Evolutionary conservation across 2,329 filamentous ascomycete species (phyloP), one percentile per base, ranked within the genome.

Genomic region (Colletotrichum sp.): DNA sequence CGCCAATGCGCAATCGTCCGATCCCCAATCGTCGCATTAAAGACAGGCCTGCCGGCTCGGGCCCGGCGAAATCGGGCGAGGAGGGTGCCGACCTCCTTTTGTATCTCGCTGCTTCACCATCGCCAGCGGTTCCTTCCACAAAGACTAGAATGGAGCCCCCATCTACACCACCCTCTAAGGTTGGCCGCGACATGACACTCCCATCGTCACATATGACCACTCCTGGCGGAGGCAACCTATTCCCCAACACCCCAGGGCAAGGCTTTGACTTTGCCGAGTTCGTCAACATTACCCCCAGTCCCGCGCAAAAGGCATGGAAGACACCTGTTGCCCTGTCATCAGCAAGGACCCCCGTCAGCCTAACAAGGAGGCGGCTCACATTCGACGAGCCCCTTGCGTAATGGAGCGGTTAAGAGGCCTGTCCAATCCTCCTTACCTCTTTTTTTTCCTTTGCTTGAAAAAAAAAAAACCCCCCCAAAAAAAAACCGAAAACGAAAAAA

Each of bases 241-340:
- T 93, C 81, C 92, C 94, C 68, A 93, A 92, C 78, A 99, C 96
- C 1, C 96, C 96, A 0, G 93, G 93, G 18, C 94, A 96, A 82
- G 87, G 85, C 64, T 98, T 99, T 85, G 98, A 99, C 86, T 98
- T 99, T 86, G 92, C 96, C 68, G 97, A 99, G 83, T 99, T 98
- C 85, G 94, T 99, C 83, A 98, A 99, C 85, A 96, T 99, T 83
- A 98, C 97, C 8, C 97, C 97, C 1, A 98, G 95, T 82, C 97
- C 97, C 24, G 97, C 95, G 30, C 97, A 98, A 86, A 95, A 93
- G 79, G 91, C 93, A 12, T 98, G 96, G 95, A 95, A 94, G 83
- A 98, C 96, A 1, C 96, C 95, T 13, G 84, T 92, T 13, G 89
- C 91, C 32, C 87, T 89, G 34, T 83, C 86, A 21, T 81, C 84